phyloP scores from a whole-genome alignment of 257 asterid species.

The Jaltomata sinuosa region DNA sequence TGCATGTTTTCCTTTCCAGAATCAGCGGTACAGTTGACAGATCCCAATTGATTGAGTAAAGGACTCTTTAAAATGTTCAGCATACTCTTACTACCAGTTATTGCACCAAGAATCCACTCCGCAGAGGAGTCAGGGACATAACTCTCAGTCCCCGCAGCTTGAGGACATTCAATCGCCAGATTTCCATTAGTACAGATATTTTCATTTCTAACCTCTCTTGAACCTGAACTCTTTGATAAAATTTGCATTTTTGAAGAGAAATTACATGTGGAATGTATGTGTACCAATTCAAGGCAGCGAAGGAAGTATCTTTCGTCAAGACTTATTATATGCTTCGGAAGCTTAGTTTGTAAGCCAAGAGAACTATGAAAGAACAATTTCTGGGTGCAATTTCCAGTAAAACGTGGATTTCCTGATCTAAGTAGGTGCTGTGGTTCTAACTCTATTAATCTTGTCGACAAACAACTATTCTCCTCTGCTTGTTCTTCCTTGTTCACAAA shows the following conservation, averaged over 20 bases:
- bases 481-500: constrained; percentile 23
- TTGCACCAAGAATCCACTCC: constrained; percentile 30
- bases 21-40: constrained; percentile 11
- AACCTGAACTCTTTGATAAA: constrained; percentile 20
- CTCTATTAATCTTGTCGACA: constrained; percentile 11
- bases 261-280: constrained; percentile 31
- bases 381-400: constrained; percentile 23
- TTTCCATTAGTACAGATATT: constrained; percentile 20
- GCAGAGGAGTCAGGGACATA: constrained; percentile 10
- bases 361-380: constrained; percentile 27
- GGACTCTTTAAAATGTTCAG: constrained; percentile 70
- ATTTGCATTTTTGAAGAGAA: constrained; percentile 27
- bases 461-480: constrained; percentile 18
- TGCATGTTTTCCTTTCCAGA: constrained; percentile 11
- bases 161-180: constrained; percentile 26
- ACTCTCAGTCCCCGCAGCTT: constrained; percentile 5
- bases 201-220: constrained; percentile 15
- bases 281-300: constrained; percentile 63
- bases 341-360: constrained; percentile 23
- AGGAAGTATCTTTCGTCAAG: constrained; percentile 59
- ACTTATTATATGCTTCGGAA: constrained; percentile 56
- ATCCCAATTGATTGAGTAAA: constrained; percentile 37
- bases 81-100: constrained; percentile 60
- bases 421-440: constrained; percentile 17
- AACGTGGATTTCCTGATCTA: constrained; percentile 23